phyloP scores from a whole-genome alignment of 768 basidiomycete genomes.

The Pleurotus pulmonarius region DNA sequence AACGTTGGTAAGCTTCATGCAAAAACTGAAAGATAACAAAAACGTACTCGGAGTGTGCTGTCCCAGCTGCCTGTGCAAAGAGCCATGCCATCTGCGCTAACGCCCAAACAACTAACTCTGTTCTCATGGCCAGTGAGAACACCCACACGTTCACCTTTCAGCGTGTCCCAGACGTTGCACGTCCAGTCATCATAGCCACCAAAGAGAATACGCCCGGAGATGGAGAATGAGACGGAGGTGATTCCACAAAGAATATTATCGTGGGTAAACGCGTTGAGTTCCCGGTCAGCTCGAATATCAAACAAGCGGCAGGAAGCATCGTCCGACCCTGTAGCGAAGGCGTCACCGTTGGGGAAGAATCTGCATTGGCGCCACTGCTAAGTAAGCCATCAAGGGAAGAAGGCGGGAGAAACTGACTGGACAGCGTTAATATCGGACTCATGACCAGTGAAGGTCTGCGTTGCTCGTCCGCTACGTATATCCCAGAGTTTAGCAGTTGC shows the following conservation, averaged over 20 bases:
- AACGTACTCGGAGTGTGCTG: conserved; percentile 85
- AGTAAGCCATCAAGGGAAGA: too few relatives aligned
- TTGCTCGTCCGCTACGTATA: conserved; percentile 94
- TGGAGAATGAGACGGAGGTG: conserved; percentile 98
- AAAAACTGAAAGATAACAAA: conserved; percentile 3
- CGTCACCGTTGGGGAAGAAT: conserved; percentile 99
- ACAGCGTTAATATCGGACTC: conserved; percentile 99
- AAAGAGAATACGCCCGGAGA: conserved; percentile 94
- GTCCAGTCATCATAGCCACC: conserved; percentile 99
- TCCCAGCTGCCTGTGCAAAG: conserved; percentile 99
- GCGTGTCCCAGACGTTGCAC: conserved; percentile 99
- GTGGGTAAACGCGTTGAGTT: conserved; percentile 95
- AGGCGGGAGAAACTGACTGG: conserved; percentile 55
- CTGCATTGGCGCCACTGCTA: conserved; percentile 32
- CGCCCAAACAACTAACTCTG: conserved; percentile 93
- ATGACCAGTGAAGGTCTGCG: conserved; percentile 97
- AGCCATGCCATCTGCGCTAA: conserved; percentile 95
- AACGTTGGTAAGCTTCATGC: neutral
- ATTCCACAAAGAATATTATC: conserved; percentile 99
- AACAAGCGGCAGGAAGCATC: conserved; percentile 98
- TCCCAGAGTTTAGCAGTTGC: conserved; percentile 99
- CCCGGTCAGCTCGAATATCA: conserved; percentile 96
- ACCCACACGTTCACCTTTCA: conserved; percentile 97
- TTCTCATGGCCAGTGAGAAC: conserved; percentile 98
- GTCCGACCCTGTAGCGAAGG: conserved; percentile 97